phyloP scores from a whole-genome alignment of 139 green algal genomes.

The Picochlorum costavermella region DNA sequence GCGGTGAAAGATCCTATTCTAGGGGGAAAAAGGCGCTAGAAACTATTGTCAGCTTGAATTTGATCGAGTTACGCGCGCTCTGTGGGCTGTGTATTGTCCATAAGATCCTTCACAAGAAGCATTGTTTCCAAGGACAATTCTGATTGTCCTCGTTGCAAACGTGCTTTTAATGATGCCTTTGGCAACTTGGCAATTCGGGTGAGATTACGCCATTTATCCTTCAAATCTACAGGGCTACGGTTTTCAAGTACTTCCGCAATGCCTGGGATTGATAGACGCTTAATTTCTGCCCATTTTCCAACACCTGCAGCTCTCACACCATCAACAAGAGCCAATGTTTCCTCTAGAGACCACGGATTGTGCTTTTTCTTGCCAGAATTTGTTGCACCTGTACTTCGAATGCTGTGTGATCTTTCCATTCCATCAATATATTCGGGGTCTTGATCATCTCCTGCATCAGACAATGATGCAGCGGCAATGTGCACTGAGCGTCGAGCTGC shows the following conservation, averaged over 20 bases:
- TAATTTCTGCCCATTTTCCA: conserved; percentile 68
- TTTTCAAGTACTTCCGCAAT: conserved; percentile 16
- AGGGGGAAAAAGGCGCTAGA: neutral
- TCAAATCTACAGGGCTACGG: conserved; percentile 28
- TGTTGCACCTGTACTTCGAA: neutral
- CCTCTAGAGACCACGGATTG: conserved; percentile 52
- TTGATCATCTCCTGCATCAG: neutral
- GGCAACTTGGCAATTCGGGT: conserved; percentile 23
- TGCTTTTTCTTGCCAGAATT: conserved; percentile 42
- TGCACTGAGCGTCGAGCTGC: conserved; percentile 12
- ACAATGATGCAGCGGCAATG: conserved; percentile 6
- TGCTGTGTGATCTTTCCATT: neutral
- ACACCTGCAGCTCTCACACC: conserved; percentile 55
- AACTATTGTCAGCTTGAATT: neutral
- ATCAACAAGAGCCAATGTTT: conserved; percentile 62
- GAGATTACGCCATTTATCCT: conserved; percentile 43
- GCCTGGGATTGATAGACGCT: conserved; percentile 16
- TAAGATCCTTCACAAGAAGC: conserved; percentile 11
- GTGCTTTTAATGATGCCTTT: conserved; percentile 18
- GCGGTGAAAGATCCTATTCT: no score
- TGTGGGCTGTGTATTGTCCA: neutral
- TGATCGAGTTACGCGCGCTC: neutral
- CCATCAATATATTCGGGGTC: neutral
- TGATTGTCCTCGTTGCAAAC: conserved; percentile 11
- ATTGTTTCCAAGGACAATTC: conserved; percentile 23